These are phyloP conservation scores for Arbutus unedo DNA, from an alignment of 148 eudicot genomes.

Conservation along the genomic window DNA sequence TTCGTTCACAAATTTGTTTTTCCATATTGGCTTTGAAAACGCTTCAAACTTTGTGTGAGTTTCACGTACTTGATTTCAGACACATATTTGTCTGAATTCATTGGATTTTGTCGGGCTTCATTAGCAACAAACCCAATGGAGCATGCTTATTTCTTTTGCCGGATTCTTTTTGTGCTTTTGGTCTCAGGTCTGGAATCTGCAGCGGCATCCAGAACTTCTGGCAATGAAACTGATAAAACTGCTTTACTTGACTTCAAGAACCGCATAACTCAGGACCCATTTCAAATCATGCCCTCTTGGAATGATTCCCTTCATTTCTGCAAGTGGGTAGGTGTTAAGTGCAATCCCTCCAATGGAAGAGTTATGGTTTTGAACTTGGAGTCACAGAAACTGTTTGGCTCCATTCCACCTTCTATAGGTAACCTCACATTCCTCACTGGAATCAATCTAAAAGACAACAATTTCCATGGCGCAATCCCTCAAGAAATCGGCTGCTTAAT, in stretches of 20 bases:
- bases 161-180: background rate
- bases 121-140: background rate
- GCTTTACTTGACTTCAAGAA: conserved; percentile 44
- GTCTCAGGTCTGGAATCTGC: background rate
- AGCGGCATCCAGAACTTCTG: background rate
- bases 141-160: background rate
- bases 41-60: too few species aligned
- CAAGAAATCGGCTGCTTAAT: conserved; percentile 32
- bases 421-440: conserved; percentile 34
- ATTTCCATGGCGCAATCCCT: conserved; percentile 29
- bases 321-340: conserved; percentile 38
- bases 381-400: conserved; percentile 23
- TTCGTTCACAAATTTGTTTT: too few species aligned
- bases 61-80: too few species aligned
- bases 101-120: background rate
- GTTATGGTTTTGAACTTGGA: conserved; percentile 22
- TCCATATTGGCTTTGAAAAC: too few species aligned
- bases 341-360: conserved; percentile 23
- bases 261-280: conserved; percentile 10
- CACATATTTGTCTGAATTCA: too few species aligned
- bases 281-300: conserved; percentile 33
- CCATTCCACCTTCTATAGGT: conserved; percentile 39
- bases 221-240: conserved; percentile 20
- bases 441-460: conserved; percentile 25
- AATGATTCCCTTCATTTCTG: conserved; percentile 39